A percentile compares a stretch with the other conserved stretches of the same genome.
These are phyloP conservation scores for Alternaria sp. DNA, from an alignment of 2,329 filamentous ascomycete species.

Conservation along the genomic window DNA sequence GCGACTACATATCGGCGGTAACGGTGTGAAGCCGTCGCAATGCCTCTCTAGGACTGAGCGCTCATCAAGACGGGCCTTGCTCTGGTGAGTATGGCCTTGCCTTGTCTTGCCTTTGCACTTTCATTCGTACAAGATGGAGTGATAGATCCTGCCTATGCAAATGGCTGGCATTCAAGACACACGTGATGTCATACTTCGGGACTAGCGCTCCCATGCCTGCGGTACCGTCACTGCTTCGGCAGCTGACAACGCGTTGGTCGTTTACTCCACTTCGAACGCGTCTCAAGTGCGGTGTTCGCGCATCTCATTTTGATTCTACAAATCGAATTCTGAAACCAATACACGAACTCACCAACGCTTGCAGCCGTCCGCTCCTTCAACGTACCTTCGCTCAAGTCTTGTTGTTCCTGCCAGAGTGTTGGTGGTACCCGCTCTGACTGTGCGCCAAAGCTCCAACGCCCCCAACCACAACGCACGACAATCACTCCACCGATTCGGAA, in stretches of 20 bases:
- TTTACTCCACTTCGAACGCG: slow-evolving; percentile 11
- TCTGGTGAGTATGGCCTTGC: not conserved
- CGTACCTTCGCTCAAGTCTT: not conserved
- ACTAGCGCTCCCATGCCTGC: not conserved
- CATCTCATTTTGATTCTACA: not conserved
- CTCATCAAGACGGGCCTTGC: not conserved
- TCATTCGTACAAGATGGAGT: not conserved
- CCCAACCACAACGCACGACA: not conserved
- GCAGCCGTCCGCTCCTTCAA: not conserved
- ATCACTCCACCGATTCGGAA: not conserved
- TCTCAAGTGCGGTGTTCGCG: not conserved
- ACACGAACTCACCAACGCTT: not conserved
- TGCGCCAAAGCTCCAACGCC: not conserved
- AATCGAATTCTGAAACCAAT: not conserved
- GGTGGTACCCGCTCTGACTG: not conserved
- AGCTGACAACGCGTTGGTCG: slow-evolving; percentile 11
- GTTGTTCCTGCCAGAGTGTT: not conserved
- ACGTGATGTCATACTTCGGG: not conserved
- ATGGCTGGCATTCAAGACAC: not conserved
- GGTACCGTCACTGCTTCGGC: not conserved
- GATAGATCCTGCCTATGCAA: not conserved
- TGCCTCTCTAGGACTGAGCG: not conserved
- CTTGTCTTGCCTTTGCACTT: not conserved
- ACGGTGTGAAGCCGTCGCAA: not conserved
- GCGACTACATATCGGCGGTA: not conserved